phyloP scores from a whole-genome alignment of 2,329 filamentous ascomycete genomes.

The Stachybotrys elegans region DNA sequence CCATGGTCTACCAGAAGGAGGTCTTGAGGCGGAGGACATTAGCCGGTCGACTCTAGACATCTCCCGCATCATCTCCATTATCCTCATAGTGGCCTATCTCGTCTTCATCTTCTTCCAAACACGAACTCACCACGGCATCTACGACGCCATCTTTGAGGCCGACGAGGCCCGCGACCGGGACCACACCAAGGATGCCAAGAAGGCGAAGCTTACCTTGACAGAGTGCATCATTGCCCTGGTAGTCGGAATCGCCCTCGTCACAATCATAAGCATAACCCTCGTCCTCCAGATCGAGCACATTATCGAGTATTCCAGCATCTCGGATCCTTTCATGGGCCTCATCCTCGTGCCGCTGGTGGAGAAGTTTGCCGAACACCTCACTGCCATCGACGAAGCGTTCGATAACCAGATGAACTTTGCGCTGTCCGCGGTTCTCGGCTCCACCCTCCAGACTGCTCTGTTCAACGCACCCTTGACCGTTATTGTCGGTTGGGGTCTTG shows the following conservation, averaged over 20 bases:
- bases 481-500: conserved; percentile 75
- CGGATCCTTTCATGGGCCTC: conserved; percentile 57
- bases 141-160: conserved; percentile 65
- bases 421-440: conserved; percentile 77
- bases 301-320: conserved; percentile 38
- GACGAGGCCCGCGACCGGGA: conserved; percentile 67
- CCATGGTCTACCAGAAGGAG: conserved; percentile 30
- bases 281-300: conserved; percentile 66
- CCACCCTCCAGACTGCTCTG: conserved; percentile 83
- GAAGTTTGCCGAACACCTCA: conserved; percentile 81
- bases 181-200: conserved; percentile 51
- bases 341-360: conserved; percentile 80
- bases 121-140: conserved; percentile 72
- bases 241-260: conserved; percentile 63
- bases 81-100: conserved; percentile 64
- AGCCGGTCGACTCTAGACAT: conserved; percentile 53
- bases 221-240: conserved; percentile 64
- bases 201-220: conserved; percentile 68
- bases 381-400: conserved; percentile 79
- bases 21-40: conserved; percentile 33
- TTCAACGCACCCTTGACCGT: conserved; percentile 82
- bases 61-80: conserved; percentile 64
- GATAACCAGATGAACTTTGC: conserved; percentile 82
- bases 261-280: conserved; percentile 67
- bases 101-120: conserved; percentile 69